These are phyloP conservation scores for Aspergillus alliaceus DNA, from an alignment of 2,329 filamentous ascomycete species.

Conservation along the genomic window DNA sequence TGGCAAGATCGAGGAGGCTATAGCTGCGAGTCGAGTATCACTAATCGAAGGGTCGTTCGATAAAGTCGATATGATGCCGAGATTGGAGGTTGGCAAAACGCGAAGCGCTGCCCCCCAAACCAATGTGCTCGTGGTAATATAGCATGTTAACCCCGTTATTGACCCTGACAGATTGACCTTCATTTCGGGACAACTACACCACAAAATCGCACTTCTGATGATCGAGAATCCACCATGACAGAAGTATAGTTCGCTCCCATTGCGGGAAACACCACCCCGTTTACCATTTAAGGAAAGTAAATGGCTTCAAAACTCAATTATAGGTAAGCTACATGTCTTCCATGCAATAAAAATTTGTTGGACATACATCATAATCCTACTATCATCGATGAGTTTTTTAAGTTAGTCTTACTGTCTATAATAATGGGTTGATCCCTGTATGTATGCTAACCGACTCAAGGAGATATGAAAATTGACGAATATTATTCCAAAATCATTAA, in stretches of 20 bases:
- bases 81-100: not conserved
- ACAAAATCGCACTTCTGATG: not conserved
- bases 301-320: too few species aligned
- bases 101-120: not conserved
- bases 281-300: not conserved
- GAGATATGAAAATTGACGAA: too few species aligned
- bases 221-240: not conserved
- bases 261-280: not conserved
- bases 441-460: too few species aligned
- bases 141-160: not conserved
- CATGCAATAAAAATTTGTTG: too few species aligned
- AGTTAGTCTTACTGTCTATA: too few species aligned
- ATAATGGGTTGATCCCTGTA: too few species aligned
- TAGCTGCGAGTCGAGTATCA: not conserved
- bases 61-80: slow-evolving; percentile 3
- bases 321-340: not conserved
- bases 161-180: not conserved
- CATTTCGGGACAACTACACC: not conserved
- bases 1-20: not conserved
- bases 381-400: too few species aligned
- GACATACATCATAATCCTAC: too few species aligned
- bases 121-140: not conserved
- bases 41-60: not conserved
- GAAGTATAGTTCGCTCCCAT: not conserved
- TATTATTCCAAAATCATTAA: too few species aligned